Evolutionary conservation across 257 asterid species (phyloP).

Genomic region (Solanum paucissectum): DNA sequence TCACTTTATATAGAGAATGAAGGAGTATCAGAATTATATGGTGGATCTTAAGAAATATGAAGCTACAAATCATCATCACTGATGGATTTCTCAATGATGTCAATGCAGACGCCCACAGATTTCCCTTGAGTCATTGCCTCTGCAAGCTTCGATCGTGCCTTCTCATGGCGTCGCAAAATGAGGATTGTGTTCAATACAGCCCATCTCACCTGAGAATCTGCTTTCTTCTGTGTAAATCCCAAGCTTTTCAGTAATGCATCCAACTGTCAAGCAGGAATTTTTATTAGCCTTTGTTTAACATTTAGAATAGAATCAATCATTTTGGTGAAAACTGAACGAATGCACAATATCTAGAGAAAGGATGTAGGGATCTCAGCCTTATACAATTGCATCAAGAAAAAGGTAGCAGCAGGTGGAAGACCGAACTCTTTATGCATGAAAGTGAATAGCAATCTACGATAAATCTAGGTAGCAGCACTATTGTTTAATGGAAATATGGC

Average conservation of each 20-base stretch:
- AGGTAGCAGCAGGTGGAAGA: background rate
- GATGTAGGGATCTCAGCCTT: background rate
- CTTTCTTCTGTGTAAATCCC: conserved; percentile 92
- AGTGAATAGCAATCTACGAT: background rate
- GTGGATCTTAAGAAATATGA: background rate
- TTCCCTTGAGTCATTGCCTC: conserved; percentile 66
- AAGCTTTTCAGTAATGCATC: conserved; percentile 56
- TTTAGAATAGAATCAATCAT: background rate
- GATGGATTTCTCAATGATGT: conserved; percentile 49
- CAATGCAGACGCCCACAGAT: conserved; percentile 64
- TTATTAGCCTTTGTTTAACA: background rate
- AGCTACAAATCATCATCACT: conserved; percentile 33
- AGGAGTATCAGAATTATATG: background rate
- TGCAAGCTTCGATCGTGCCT: conserved; percentile 62
- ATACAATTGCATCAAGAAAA: background rate
- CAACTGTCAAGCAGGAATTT: conserved; percentile 38
- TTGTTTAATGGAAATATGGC: background rate
- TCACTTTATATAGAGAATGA: background rate
- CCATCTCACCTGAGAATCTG: conserved; percentile 93
- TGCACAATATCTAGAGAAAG: background rate
- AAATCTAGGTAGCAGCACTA: background rate
- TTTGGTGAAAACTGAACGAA: background rate
- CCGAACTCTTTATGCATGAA: background rate
- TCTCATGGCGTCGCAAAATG: conserved; percentile 73
- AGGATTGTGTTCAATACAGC: conserved; percentile 68